Evolutionary conservation across 371 early-diverging fungal species (phyloP), one percentile per base, ranked within the genome.

Genomic region (Mortierella sp.): DNA sequence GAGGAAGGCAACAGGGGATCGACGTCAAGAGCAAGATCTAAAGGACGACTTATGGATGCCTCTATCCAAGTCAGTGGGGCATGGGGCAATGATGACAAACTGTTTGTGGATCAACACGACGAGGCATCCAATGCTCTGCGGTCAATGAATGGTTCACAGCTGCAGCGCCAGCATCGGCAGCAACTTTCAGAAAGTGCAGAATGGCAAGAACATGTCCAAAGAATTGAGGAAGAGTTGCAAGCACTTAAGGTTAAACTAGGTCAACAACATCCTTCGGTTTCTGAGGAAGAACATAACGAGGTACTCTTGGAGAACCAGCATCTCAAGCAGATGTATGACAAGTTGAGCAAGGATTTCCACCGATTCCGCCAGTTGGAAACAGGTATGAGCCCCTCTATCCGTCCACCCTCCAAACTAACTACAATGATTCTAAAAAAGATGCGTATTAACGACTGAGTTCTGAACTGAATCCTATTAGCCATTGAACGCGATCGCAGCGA

Each of bases 221-320:
- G 28, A 54, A 68, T 73, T 12, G 74, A 73, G 41, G 19, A 60
- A 18, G 68, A 73, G 51, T n/a, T 73, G 4, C 27, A 57, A 1
- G 57, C 54, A 6, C 68, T 68, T 21, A 67, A 73, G 24, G 19
- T 34, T 13, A 54, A 14, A 2, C 28, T 73, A 48, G 60, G 50
- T 18, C 41, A 24, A 7, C 34, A 45, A n/a, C 7, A 46, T 0
- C 4, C 46, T 0, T 34, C 49, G 13, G 58, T 52, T 4, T 16
- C 61, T 27, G 66, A 57, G 47, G 66, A 65, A 2, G 51, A 24
- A 5, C 19, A 61, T 42, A 42, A 58, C 3, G 53, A 66, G 34
- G 61, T 51, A 3, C 28, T 66, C 27, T 27, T 52, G 54, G 72
- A 72, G 34, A 72, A 72, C 34, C 41, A 43, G 19, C 41, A 54